phyloP scores from a whole-genome alignment of 345 rosid species.

The Heritiera littoralis region DNA sequence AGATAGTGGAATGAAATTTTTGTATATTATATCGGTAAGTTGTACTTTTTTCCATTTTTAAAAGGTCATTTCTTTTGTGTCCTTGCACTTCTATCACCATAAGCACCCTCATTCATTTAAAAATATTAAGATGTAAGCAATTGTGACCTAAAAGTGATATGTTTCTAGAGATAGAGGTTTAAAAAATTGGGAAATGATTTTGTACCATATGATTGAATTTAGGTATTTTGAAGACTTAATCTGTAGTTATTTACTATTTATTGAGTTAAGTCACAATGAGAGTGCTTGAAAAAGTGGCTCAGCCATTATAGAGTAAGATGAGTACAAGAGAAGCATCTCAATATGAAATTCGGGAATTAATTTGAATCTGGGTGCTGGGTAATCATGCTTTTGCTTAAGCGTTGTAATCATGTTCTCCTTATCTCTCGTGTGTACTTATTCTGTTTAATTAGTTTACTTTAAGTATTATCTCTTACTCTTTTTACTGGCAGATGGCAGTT shows the following conservation, averaged over 20 bases:
- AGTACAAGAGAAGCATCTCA: not conserved
- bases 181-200: not conserved
- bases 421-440: not conserved
- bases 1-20: slow-evolving; percentile 77
- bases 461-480: not conserved
- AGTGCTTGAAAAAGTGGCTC: not conserved
- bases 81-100: slow-evolving; percentile 5
- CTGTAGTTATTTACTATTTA: not conserved
- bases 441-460: not conserved
- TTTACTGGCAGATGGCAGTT: not conserved
- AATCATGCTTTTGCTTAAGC: not conserved
- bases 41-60: slow-evolving; percentile 16
- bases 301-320: not conserved
- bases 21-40: slow-evolving; percentile 81
- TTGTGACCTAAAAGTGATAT: not conserved
- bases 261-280: not conserved
- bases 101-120: not conserved
- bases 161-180: not conserved
- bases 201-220: not conserved
- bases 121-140: not conserved
- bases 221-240: slow-evolving; percentile 7
- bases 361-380: not conserved
- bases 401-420: not conserved
- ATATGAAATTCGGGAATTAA: not conserved
- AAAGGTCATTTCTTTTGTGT: not conserved